phyloP scores from a whole-genome alignment of 805 yeast genomes.

The Grigorovia transvaalensis region DNA sequence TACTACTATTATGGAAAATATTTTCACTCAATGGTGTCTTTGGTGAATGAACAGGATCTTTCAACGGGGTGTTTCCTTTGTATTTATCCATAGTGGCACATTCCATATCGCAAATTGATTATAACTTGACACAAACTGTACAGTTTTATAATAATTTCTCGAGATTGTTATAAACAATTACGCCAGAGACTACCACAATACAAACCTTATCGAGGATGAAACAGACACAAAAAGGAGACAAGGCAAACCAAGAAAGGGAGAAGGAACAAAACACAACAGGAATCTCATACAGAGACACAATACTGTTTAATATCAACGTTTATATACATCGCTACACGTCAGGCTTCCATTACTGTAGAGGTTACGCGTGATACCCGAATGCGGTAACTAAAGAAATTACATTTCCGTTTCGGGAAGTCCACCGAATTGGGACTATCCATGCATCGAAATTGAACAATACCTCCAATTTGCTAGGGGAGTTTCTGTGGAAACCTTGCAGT shows the following conservation, averaged over 20 bases:
- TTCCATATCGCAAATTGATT: background rate
- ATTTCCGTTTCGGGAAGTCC: background rate
- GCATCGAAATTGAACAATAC: background rate
- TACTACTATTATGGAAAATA: slow-evolving; percentile 1
- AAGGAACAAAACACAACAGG: background rate
- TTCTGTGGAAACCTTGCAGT: background rate
- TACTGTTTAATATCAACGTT: background rate
- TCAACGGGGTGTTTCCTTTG: background rate
- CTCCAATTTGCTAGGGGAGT: background rate
- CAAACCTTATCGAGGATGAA: too few species aligned
- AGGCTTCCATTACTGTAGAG: background rate
- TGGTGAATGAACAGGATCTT: background rate
- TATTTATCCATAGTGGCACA: background rate
- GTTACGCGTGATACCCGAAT: background rate
- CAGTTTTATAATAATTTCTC: background rate
- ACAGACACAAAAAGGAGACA: background rate
- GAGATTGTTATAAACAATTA: background rate
- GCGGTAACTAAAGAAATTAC: background rate
- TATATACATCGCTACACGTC: background rate
- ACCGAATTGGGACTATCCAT: background rate
- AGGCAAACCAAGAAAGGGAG: background rate
- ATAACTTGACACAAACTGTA: too few species aligned
- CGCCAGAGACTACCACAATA: too few species aligned
- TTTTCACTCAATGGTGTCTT: slow-evolving; percentile 4
- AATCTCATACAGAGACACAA: background rate